These are phyloP conservation scores for Tremellales sp. DNA, from an alignment of 1,284 basidiomycete genomes.

Conservation along the genomic window DNA sequence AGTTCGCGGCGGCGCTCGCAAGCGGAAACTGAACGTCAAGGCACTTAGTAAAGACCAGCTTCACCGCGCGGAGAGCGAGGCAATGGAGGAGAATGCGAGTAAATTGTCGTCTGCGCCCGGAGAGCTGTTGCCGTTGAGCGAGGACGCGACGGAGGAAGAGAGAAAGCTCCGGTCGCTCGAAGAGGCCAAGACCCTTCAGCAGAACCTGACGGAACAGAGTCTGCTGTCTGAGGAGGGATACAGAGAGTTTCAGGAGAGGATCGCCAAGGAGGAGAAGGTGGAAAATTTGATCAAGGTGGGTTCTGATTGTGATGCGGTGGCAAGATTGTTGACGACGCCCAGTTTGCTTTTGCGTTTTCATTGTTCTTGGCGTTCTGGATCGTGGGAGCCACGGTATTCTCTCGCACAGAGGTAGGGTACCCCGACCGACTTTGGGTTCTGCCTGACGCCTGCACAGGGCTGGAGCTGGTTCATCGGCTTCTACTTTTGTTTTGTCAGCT, in stretches of 20 bases:
- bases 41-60: slow-evolving; percentile 19
- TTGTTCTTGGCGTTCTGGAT: slow-evolving; percentile 61
- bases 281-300: slow-evolving; percentile 55
- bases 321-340: not conserved
- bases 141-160: not conserved
- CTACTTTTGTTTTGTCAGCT: slow-evolving; percentile 15
- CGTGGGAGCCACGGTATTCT: slow-evolving; percentile 60
- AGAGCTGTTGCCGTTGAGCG: not conserved
- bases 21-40: slow-evolving; percentile 19
- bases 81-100: slow-evolving; percentile 6
- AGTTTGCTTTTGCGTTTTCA: slow-evolving; percentile 50
- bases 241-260: slow-evolving; percentile 31
- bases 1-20: slow-evolving; percentile 11
- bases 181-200: slow-evolving; percentile 7
- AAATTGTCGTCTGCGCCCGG: slow-evolving; percentile 6
- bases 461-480: slow-evolving; percentile 57
- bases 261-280: slow-evolving; percentile 51
- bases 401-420: slow-evolving; percentile 49
- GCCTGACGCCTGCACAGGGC: slow-evolving; percentile 50
- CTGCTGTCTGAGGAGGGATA: slow-evolving; percentile 30
- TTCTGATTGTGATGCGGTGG: too few relatives aligned
- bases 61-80: slow-evolving; percentile 10
- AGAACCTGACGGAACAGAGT: slow-evolving; percentile 18
- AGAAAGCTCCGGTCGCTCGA: slow-evolving; percentile 5
- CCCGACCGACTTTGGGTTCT: slow-evolving; percentile 33